A percentile compares a stretch with the other conserved stretches of the same genome.
phyloP scores from a whole-genome alignment of 1,284 basidiomycete species.

The Ustilago shanxiensis region DNA sequence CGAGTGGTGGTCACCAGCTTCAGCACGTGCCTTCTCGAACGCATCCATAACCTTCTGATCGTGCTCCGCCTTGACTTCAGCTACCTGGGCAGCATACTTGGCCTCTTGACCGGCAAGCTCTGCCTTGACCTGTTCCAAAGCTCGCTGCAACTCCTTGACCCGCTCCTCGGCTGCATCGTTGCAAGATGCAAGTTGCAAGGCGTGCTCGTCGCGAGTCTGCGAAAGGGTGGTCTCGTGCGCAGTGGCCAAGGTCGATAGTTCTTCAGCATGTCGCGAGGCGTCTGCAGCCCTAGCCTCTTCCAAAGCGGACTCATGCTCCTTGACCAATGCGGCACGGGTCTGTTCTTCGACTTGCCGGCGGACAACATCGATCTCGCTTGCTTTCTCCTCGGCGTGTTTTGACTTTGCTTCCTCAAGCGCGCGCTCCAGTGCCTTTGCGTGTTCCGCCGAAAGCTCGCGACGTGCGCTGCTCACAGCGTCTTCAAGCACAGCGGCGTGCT shows the following conservation, averaged over 20 bases:
- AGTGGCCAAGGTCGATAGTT: slow-evolving; percentile 26
- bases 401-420: slow-evolving; percentile 28
- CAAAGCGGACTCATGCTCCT: slow-evolving; percentile 31
- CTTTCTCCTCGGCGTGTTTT: slow-evolving; percentile 36
- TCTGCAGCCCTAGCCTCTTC: slow-evolving; percentile 22
- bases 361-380: slow-evolving; percentile 27
- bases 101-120: slow-evolving; percentile 42
- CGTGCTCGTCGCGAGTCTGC: slow-evolving; percentile 21
- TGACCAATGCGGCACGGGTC: slow-evolving; percentile 23
- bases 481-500: slow-evolving; percentile 42
- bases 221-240: slow-evolving; percentile 39
- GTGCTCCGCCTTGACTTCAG: slow-evolving; percentile 51
- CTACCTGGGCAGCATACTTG: slow-evolving; percentile 46
- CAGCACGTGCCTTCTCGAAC: slow-evolving; percentile 53
- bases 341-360: slow-evolving; percentile 36
- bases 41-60: slow-evolving; percentile 52
- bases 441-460: slow-evolving; percentile 39
- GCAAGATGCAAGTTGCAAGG: slow-evolving; percentile 33
- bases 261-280: slow-evolving; percentile 29
- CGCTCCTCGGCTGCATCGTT: slow-evolving; percentile 32
- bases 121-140: slow-evolving; percentile 40
- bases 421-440: slow-evolving; percentile 33
- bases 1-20: slow-evolving; percentile 52
- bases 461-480: slow-evolving; percentile 36
- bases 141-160: slow-evolving; percentile 37